phyloP scores from a whole-genome alignment of 1,284 basidiomycete species.

The Sphaerobolus stellatus region DNA sequence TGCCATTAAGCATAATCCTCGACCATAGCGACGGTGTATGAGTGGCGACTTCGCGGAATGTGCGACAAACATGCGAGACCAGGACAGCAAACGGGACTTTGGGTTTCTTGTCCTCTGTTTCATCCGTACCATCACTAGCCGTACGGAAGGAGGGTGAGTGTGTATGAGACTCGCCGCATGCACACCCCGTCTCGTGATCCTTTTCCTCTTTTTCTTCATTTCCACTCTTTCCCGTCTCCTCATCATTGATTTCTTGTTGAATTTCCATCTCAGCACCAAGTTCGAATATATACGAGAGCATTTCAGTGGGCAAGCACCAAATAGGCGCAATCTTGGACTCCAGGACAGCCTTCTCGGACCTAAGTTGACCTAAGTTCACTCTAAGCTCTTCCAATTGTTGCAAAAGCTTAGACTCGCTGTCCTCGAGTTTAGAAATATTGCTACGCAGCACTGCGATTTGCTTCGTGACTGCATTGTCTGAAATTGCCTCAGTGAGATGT shows the following conservation, averaged over 20 bases:
- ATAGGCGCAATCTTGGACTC: slow-evolving; percentile 5
- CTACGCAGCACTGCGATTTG: neutral
- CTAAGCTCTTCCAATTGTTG: neutral
- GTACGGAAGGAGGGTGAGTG: neutral
- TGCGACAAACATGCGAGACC: slow-evolving; percentile 35
- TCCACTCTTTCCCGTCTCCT: neutral
- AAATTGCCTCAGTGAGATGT: neutral
- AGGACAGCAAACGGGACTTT: slow-evolving; percentile 9
- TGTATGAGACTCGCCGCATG: neutral
- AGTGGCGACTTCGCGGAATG: slow-evolving; percentile 45
- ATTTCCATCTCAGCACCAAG: slow-evolving; percentile 6
- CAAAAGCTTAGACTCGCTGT: neutral
- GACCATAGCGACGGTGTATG: slow-evolving; percentile 45
- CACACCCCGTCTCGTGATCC: too few species aligned
- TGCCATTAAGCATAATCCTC: slow-evolving; percentile 24
- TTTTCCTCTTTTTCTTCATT: neutral
- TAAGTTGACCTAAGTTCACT: neutral
- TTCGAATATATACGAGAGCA: slow-evolving; percentile 10
- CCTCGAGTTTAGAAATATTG: slow-evolving; percentile 3
- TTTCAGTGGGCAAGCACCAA: slow-evolving; percentile 10
- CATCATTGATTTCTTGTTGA: neutral
- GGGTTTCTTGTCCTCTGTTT: too few species aligned
- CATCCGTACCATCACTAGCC: neutral
- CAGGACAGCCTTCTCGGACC: slow-evolving; percentile 1
- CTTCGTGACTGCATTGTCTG: neutral